A percentile compares a stretch with the other conserved stretches of the same genome.
phyloP scores from a whole-genome alignment of 768 basidiomycete species.

The Agrocybe chaxingu region DNA sequence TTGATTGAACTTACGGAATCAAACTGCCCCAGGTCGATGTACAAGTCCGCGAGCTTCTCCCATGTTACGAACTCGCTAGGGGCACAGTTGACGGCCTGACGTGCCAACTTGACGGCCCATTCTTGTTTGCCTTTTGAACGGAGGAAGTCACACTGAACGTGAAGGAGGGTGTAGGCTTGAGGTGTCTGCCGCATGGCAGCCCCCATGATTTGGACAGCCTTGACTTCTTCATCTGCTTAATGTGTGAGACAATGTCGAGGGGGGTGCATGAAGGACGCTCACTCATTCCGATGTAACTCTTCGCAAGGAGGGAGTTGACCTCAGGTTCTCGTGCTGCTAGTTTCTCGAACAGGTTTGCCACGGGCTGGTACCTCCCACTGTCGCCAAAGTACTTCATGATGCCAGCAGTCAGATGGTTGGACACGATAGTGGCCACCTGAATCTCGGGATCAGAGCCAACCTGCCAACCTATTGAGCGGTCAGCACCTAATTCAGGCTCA shows the following conservation, averaged over 20 bases:
- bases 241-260: neutral
- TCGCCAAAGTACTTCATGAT: constrained; percentile 97
- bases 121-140: constrained; percentile 79
- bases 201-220: constrained; percentile 92
- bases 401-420: constrained; percentile 93
- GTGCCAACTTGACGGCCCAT: constrained; percentile 90
- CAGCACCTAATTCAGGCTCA: neutral
- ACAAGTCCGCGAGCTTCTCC: constrained; percentile 95
- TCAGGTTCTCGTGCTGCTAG: constrained; percentile 84
- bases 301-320: constrained; percentile 81
- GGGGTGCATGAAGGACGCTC: constrained; percentile 27
- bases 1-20: constrained; percentile 50
- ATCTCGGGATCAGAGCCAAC: constrained; percentile 98
- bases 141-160: constrained; percentile 93
- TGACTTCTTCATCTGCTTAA: constrained; percentile 89
- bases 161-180: constrained; percentile 91
- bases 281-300: constrained; percentile 98
- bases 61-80: constrained; percentile 99
- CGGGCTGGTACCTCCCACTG: constrained; percentile 80
- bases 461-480: constrained; percentile 75
- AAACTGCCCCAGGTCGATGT: constrained; percentile 86
- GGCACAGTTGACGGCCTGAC: constrained; percentile 96
- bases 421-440: constrained; percentile 94
- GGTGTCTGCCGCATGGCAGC: constrained; percentile 80
- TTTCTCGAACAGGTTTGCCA: constrained; percentile 94